Evolutionary conservation across 2,329 filamentous ascomycete genomes (phyloP).

Genomic region (Penicillium sp.): DNA sequence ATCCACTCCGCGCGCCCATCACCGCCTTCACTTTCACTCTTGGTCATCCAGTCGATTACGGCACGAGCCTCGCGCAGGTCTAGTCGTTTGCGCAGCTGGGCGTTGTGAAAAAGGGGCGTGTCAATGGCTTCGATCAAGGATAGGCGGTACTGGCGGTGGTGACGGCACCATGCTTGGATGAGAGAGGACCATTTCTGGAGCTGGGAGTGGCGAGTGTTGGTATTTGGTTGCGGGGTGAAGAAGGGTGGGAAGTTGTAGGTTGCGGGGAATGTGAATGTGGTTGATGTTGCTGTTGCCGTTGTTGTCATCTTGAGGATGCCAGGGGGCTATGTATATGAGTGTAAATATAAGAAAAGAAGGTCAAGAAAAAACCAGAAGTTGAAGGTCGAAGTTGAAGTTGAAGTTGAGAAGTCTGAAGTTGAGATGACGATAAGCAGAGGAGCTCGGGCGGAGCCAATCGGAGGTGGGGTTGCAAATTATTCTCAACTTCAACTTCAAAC

Average conservation of each 20-base stretch:
- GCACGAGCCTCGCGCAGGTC: slow-evolving; percentile 52
- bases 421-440: slow-evolving; percentile 1
- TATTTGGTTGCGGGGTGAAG: slow-evolving; percentile 49
- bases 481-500: slow-evolving; percentile 1
- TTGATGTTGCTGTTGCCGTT: slow-evolving; percentile 7
- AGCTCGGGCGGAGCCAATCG: slow-evolving; percentile 13
- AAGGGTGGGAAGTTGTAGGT: slow-evolving; percentile 54
- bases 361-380: not conserved
- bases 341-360: not conserved
- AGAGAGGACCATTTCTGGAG: slow-evolving; percentile 82
- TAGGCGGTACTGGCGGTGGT: slow-evolving; percentile 74
- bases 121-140: slow-evolving; percentile 62
- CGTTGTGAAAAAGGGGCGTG: slow-evolving; percentile 58
- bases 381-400: not conserved
- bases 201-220: slow-evolving; percentile 46
- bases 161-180: slow-evolving; percentile 77
- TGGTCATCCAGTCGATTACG: slow-evolving; percentile 57
- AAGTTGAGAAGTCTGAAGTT: not conserved
- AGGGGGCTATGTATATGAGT: not conserved
- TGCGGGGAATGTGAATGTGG: slow-evolving; percentile 40
- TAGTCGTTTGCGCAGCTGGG: slow-evolving; percentile 44
- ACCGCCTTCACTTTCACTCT: slow-evolving; percentile 40
- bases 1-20: slow-evolving; percentile 63
- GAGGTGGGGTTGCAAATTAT: slow-evolving; percentile 14
- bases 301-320: slow-evolving; percentile 6